Conservation (phyloP, 179 eudicot genomes). For the Spergularia azorica region DNA sequence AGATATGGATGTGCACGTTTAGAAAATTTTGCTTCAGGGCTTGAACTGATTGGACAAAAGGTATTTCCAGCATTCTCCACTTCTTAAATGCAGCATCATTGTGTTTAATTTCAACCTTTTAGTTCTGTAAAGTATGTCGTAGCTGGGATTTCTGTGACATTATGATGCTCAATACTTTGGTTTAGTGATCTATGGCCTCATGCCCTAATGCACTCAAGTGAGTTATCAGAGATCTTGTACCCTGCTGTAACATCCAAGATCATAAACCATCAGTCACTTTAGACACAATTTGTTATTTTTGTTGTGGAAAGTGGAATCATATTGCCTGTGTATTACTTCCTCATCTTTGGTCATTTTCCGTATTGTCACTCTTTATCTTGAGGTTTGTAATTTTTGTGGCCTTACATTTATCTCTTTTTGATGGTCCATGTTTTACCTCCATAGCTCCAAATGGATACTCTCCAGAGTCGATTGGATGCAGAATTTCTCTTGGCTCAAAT, state of each 20-base stretch:
- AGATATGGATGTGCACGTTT: conserved; percentile 92
- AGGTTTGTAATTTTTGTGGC: background rate
- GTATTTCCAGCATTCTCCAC: conserved; percentile 35
- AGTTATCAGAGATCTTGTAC: background rate
- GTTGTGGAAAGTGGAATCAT: too few relatives aligned
- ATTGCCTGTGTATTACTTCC: background rate
- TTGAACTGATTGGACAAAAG: conserved; percentile 93
- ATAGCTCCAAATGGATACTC: conserved; percentile 87
- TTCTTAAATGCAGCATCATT: conserved; percentile 1
- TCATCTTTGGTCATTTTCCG: background rate
- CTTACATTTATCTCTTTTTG: background rate
- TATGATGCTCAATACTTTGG: background rate
- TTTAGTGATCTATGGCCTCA: background rate
- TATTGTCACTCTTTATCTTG: background rate
- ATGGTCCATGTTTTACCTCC: conserved; percentile 10
- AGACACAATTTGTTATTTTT: too few relatives aligned
- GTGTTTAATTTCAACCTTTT: too few relatives aligned
- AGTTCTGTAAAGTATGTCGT: too few relatives aligned
- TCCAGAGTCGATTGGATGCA: conserved; percentile 97
- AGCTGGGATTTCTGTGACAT: background rate
- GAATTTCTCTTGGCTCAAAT: conserved; percentile 95
- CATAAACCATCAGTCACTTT: too few relatives aligned
- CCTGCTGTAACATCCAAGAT: background rate
- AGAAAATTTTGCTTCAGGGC: conserved; percentile 95
- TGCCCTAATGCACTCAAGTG: too few relatives aligned